These are phyloP conservation scores for Leucosporidium creatinivorum DNA, from an alignment of 768 basidiomycete genomes.

Conservation along the genomic window DNA sequence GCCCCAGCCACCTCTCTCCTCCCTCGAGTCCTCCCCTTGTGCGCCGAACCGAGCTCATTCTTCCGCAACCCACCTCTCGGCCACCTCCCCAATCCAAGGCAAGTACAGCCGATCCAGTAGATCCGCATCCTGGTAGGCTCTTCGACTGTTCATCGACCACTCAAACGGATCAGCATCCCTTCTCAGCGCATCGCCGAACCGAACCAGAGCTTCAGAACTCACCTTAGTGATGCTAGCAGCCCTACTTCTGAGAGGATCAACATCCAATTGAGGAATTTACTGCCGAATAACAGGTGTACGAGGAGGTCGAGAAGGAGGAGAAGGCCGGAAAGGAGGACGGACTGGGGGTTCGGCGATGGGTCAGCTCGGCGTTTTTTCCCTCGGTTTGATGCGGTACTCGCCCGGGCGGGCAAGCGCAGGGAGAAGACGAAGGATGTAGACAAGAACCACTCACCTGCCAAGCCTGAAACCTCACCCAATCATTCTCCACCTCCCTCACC, in stretches of 20 bases:
- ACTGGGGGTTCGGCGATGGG: constrained; percentile 18
- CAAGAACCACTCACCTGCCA: constrained; percentile 6
- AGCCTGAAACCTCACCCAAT: constrained; percentile 24
- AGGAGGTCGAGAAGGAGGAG: constrained; percentile 33
- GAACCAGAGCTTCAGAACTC: background rate
- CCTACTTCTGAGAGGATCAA: constrained; percentile 26
- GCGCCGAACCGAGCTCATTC: constrained; percentile 12
- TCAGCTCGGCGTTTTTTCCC: background rate
- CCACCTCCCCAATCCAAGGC: constrained; percentile 31
- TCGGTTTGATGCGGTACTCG: background rate
- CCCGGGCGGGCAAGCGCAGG: background rate
- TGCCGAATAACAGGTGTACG: constrained; percentile 20
- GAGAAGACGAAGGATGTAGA: too few species aligned
- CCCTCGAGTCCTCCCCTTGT: background rate
- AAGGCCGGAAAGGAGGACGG: constrained; percentile 17
- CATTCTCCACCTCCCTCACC: constrained; percentile 26
- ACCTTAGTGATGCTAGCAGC: constrained; percentile 10
- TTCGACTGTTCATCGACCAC: constrained; percentile 1
- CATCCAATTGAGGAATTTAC: constrained; percentile 19
- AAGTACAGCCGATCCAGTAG: constrained; percentile 25
- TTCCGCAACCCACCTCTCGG: constrained; percentile 26
- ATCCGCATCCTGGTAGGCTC: constrained; percentile 31
- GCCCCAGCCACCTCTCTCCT: too few species aligned
- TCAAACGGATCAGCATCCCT: background rate
- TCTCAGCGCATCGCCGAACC: too few species aligned